Evolutionary conservation across 1,284 basidiomycete species (phyloP), one percentile per base, ranked within the genome.

Genomic region (Sanghuangporus sanghuang): DNA sequence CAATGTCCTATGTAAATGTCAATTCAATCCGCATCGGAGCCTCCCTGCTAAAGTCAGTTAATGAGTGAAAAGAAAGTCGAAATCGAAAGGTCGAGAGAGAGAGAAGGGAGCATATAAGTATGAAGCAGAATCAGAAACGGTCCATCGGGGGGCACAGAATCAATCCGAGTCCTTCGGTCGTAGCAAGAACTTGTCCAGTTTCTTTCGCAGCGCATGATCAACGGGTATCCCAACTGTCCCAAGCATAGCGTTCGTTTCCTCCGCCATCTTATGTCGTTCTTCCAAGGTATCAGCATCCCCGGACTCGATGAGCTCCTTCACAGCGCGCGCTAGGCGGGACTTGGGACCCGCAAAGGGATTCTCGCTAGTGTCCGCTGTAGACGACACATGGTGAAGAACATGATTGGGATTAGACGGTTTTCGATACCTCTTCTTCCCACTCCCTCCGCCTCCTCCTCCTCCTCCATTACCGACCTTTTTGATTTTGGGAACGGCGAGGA

Each of bases 161-260:
- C 52, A 32, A 32, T 6, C 32, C 56, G 35, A 46, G 9, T 46
- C 63, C 54, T 59, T 38, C 11, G 48, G 57, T 36, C 62, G 18
- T 52, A 48, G 12, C 16, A 52, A 23, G 68, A 77, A 85, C 71
- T 82, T 89, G 62, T 85, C 85, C 62, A 91, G 69, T 67, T 79
- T 85, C 73, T 84, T 89, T 48, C 86, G 82, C 59, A 90, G 73
- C 14, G 82, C 79, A 71, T 89, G 87, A 61, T 86, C 85, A 54
- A 79, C 73, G 42, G 81, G 83, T 49, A 90, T 75, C 23, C 89
- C 89, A 42, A 80, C 75, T 46, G 76, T 74, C 64, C 77, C 76
- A 67, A 91, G 73, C 53, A 78, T 75, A 14, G 73, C 75, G 5
- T 84, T 79, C 46, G 89, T 76, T 60, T 81, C 83, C 55, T 72